Evolutionary conservation across 345 rosid genomes (phyloP).

Genomic region (Murraya paniculata): DNA sequence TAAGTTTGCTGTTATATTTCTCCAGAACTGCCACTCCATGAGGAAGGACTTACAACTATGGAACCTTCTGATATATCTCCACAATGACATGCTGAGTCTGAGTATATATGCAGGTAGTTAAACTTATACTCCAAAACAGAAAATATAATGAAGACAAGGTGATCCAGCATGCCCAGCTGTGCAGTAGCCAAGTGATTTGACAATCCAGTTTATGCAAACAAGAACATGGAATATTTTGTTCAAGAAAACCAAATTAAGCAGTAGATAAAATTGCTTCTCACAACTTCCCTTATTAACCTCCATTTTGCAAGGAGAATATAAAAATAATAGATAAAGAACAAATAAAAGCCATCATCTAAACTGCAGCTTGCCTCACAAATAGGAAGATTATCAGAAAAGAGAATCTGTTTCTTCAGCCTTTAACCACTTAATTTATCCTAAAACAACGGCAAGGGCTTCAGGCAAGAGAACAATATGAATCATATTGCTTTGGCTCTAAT

Average conservation of each 20-base stretch:
- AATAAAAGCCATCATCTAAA: background rate
- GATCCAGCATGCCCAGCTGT: too few relatives aligned
- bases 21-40: background rate
- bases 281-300: too few relatives aligned
- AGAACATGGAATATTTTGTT: too few relatives aligned
- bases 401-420: background rate
- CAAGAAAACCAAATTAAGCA: too few relatives aligned
- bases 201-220: too few relatives aligned
- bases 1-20: background rate
- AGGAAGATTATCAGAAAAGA: background rate
- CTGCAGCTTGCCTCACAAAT: background rate
- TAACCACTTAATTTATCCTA: background rate
- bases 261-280: too few relatives aligned
- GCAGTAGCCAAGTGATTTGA: too few relatives aligned
- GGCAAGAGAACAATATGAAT: background rate
- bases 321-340: background rate
- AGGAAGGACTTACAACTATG: background rate
- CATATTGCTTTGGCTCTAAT: background rate
- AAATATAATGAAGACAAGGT: too few relatives aligned
- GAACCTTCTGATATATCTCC: background rate
- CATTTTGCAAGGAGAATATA: background rate
- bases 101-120: too few relatives aligned
- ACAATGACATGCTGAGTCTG: background rate
- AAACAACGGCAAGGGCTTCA: background rate
- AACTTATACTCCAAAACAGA: too few relatives aligned